Evolutionary conservation across 176 grass and related monocot species (phyloP), one percentile per base, ranked within the genome.

Genomic region (Typha latifolia): DNA sequence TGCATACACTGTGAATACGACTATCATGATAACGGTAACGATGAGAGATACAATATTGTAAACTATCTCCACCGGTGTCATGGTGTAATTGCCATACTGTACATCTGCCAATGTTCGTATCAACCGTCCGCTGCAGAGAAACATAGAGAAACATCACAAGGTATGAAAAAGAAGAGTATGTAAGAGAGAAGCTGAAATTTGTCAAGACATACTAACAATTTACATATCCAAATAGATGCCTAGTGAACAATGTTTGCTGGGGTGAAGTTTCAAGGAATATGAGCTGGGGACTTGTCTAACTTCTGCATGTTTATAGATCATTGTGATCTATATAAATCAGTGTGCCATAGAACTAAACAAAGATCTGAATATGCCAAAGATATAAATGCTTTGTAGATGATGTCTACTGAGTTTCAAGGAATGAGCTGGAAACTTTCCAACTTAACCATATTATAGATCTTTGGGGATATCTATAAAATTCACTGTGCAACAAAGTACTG

Each of bases 61-160:
- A 9, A 66, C 76, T 76, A 90, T 99, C 85, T 99, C 86, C 63
- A 93, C 56, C 3, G 86, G 78, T 66, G 86, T 85, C 94, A 93
- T 79, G 14, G 75, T 81, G 72, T 87, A 85, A 14, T 85, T 87
- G 31, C 69, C 64, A 49, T 93, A 99, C 6, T 81, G 72, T 47
- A 99, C 76, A 61, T 90, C 83, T 5, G 86, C 94, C 61, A 99
- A 74, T 19, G 83, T 82, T 15, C 77, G 72, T 74, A 99, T 90
- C 37, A 99, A 68, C 47, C 86, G 83, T 16, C 94, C 94, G 23
- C 94, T 93, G 89, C 75, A 84, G 66, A 69, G 29, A 57, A 67
- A 11, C 34, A 77, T 43, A 0, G 66, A 69, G 29, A 57, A 69
- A 11, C 34, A 77, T 43, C 0, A 12, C 12, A 75, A 66, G 20